These are phyloP conservation scores for Aspergillus ibericus DNA, from an alignment of 2,329 filamentous ascomycete species.

Conservation along the genomic window DNA sequence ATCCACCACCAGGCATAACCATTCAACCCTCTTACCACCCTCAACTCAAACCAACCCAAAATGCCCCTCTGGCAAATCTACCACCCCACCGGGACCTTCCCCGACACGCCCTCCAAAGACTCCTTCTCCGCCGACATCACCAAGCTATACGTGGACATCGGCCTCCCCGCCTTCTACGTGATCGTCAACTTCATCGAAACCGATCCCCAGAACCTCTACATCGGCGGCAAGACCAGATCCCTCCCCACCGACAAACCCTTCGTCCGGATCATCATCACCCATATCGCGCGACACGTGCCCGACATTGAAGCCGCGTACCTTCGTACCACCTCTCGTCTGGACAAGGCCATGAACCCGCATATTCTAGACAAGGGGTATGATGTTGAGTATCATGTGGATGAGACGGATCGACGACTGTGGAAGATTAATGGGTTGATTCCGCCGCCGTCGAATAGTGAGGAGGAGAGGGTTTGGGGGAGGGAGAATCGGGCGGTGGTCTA, in stretches of 20 bases:
- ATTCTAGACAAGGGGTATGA: conserved; percentile 21
- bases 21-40: neutral
- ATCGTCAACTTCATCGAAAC: conserved; percentile 26
- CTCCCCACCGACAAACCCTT: conserved; percentile 10
- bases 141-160: conserved; percentile 21
- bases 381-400: conserved; percentile 24
- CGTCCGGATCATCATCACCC: conserved; percentile 21
- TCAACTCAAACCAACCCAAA: neutral
- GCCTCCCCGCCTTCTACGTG: conserved; percentile 33
- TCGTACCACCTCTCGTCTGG: conserved; percentile 7
- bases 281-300: conserved; percentile 18
- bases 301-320: conserved; percentile 1
- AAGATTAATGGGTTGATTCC: conserved; percentile 25
- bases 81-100: conserved; percentile 16
- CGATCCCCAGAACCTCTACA: conserved; percentile 10
- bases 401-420: conserved; percentile 24
- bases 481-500: neutral
- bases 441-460: conserved; percentile 11
- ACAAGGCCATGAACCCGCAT: conserved; percentile 17
- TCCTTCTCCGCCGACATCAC: conserved; percentile 27
- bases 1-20: neutral
- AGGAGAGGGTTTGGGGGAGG: conserved; percentile 5
- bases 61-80: conserved; percentile 19
- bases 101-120: conserved; percentile 10
- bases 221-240: neutral